These are phyloP conservation scores for Cladophialophora exuberans DNA, from an alignment of 2,329 filamentous ascomycete species.

Conservation along the genomic window DNA sequence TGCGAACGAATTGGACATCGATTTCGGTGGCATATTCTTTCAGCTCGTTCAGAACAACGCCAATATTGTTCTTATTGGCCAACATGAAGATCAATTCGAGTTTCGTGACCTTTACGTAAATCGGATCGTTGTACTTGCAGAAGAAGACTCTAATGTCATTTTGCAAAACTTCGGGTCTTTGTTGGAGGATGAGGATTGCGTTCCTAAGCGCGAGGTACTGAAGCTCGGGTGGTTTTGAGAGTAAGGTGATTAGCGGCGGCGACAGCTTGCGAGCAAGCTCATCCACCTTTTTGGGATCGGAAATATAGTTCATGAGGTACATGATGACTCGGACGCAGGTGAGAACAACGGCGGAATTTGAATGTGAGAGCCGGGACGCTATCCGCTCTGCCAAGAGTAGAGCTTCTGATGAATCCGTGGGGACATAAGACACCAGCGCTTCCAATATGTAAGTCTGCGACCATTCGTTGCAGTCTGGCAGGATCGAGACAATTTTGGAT, in stretches of 20 bases:
- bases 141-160: conserved; percentile 99
- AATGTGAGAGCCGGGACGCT: conserved; percentile 91
- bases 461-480: conserved; percentile 96
- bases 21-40: conserved; percentile 97
- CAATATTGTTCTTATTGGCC: conserved; percentile 91
- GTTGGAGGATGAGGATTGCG: conserved; percentile 88
- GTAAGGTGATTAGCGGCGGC: conserved; percentile 87
- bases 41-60: conserved; percentile 89
- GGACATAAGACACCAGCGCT: conserved; percentile 96
- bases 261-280: conserved; percentile 90
- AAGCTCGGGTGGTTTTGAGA: conserved; percentile 97
- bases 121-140: conserved; percentile 99
- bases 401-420: conserved; percentile 86
- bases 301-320: conserved; percentile 98
- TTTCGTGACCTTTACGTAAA: conserved; percentile 99
- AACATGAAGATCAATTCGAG: conserved; percentile 99
- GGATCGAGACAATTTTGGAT: conserved; percentile 95
- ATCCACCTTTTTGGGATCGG: conserved; percentile 84
- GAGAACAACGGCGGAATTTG: conserved; percentile 93
- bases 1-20: conserved; percentile 97
- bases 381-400: conserved; percentile 90
- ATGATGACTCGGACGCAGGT: conserved; percentile 96
- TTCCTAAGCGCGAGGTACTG: conserved; percentile 95
- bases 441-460: conserved; percentile 98
- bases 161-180: conserved; percentile 86